Conservation (phyloP, 257 asterid genomes). For the Petrea volubilis region DNA sequence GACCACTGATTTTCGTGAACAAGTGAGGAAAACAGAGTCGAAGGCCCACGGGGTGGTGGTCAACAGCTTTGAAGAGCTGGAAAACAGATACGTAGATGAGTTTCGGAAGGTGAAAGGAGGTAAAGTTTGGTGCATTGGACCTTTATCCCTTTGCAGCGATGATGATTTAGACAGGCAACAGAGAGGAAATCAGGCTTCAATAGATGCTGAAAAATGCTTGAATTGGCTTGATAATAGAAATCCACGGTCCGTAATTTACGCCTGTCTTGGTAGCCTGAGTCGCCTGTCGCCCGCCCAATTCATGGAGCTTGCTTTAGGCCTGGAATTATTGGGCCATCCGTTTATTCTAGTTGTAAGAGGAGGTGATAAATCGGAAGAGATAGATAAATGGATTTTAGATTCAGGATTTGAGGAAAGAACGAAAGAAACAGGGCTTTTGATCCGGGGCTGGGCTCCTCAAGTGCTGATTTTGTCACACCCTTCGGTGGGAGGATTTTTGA, state of each 20-base stretch:
- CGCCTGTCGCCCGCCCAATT: slow-evolving; percentile 35
- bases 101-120: slow-evolving; percentile 24
- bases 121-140: slow-evolving; percentile 47
- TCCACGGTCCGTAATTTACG: slow-evolving; percentile 39
- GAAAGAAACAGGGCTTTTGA: slow-evolving; percentile 30
- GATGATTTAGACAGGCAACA: slow-evolving; percentile 32
- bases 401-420: slow-evolving; percentile 27
- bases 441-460: slow-evolving; percentile 51
- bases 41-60: slow-evolving; percentile 48
- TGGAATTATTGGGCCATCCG: slow-evolving; percentile 40
- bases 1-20: slow-evolving; percentile 29
- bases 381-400: slow-evolving; percentile 15
- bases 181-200: slow-evolving; percentile 38
- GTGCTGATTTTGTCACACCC: slow-evolving; percentile 40
- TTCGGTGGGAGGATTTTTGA: too few species aligned
- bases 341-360: slow-evolving; percentile 31
- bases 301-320: slow-evolving; percentile 48
- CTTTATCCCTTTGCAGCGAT: slow-evolving; percentile 42
- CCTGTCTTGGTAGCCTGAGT: slow-evolving; percentile 52
- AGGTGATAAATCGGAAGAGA: background rate
- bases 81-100: slow-evolving; percentile 21
- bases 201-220: slow-evolving; percentile 26
- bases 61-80: slow-evolving; percentile 54
- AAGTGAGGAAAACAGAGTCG: slow-evolving; percentile 40
- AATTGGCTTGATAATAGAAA: slow-evolving; percentile 45